A percentile compares a stretch with the other conserved stretches of the same genome.
Conservation (phyloP, 768 basidiomycete genomes). For the Auricularia auricula-judae region DNA sequence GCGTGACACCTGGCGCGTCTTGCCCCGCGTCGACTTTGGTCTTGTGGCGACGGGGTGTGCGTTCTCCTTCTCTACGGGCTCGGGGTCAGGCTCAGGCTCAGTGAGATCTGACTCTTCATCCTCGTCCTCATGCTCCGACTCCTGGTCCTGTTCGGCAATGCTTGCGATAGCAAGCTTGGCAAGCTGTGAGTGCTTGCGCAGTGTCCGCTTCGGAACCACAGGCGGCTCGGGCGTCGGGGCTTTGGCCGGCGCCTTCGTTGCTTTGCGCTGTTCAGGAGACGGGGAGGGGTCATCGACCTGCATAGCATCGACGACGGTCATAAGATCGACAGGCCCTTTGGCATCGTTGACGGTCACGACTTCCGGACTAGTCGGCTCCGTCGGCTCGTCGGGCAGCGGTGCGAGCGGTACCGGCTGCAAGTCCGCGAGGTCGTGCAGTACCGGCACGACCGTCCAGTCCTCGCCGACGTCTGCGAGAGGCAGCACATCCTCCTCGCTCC, state of each 20-base stretch:
- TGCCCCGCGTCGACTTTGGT: too few relatives aligned
- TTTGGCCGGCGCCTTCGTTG: conserved; percentile 11
- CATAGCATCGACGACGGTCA: conserved; percentile 7
- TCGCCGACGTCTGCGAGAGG: conserved; percentile 16
- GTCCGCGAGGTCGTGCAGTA: neutral
- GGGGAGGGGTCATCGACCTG: conserved; percentile 18
- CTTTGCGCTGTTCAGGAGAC: conserved; percentile 11
- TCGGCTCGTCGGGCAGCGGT: conserved; percentile 13
- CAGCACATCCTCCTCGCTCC: conserved; percentile 35
- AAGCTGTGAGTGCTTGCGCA: neutral
- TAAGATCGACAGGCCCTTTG: conserved; percentile 11
- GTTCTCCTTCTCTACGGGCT: neutral
- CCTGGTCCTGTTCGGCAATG: conserved; percentile 14
- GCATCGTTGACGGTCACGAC: conserved; percentile 12
- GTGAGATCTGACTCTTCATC: conserved; percentile 10
- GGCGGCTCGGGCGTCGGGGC: neutral
- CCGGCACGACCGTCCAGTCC: neutral
- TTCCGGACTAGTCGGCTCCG: neutral
- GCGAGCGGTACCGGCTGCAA: conserved; percentile 4
- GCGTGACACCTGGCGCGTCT: too few relatives aligned
- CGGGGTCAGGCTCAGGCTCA: conserved; percentile 1
- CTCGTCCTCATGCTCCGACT: conserved; percentile 15
- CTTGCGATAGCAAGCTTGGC: neutral
- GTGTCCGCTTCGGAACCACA: conserved; percentile 4
- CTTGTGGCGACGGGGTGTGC: neutral